Evolutionary conservation across 2,329 filamentous ascomycete species (phyloP), one percentile per base, ranked within the genome.

Genomic region (Fusarium mundagurra): DNA sequence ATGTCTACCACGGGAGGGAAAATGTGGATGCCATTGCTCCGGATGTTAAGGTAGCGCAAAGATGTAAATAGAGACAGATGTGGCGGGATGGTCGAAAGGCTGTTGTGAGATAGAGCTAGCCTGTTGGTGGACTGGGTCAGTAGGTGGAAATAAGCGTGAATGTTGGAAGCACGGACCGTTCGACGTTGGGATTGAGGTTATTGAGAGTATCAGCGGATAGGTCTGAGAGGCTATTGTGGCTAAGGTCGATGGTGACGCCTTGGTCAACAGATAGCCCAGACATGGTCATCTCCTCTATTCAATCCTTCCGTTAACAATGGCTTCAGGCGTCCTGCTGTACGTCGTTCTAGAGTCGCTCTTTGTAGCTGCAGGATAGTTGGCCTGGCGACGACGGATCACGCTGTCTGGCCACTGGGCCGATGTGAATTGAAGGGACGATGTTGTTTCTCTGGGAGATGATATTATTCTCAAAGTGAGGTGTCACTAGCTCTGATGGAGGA

Each of bases 381-480:
- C 16, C 16, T 24, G 2, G 43, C n/a, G 43, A 44, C 43, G 17
- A 6, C 8, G 43, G 11, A 45, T 18, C 5, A 12, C 24, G 11
- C 11, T 45, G 24, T 27, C 43, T 45, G 17, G 43, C n/a, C n/a
- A 0, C n/a, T 44, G 16, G 1, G 1, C 13, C 7, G 22, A n/a
- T n/a, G 14, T 14, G 8, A 6, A 0, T 13, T 20, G 12, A 45
- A 45, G 10, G 43, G 11, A 6, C 4, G 16, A 12, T 13, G 11
- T 3, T 1, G 17, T 1, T 18, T 13, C 9, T 18, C 43, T 27
- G n/a, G 6, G 2, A 11, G 7, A 18, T 18, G 17, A 24, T 45
- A 13, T 18, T 18, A 13, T 45, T 18, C 11, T 45, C 27, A 1
- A 18, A 24, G 6, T 18, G 7, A 12, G 14, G n/a, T 18, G 17